A percentile compares a stretch with the other conserved stretches of the same genome.
Evolutionary conservation across 148 eudicot species (phyloP).

Genomic region (Oxyria digyna): DNA sequence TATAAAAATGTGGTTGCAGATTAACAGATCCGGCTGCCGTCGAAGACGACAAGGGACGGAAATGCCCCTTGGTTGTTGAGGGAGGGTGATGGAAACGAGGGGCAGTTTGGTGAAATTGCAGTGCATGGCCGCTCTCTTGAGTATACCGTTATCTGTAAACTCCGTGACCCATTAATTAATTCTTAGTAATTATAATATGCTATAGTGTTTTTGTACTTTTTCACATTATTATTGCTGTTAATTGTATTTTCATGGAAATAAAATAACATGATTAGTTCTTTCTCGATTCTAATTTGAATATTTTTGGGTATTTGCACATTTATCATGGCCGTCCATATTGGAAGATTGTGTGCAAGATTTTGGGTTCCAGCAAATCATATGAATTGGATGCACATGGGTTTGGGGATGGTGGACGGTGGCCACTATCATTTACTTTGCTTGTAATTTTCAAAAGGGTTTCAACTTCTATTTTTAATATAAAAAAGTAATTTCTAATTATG

Average conservation of each 20-base stretch:
- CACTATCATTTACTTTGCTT: background rate
- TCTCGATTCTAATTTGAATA: background rate
- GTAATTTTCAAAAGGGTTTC: background rate
- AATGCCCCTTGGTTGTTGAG: background rate
- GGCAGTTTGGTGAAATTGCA: background rate
- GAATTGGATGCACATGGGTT: background rate
- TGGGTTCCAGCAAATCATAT: conserved; percentile 2
- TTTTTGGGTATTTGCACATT: background rate
- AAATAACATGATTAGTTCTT: background rate
- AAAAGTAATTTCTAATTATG: background rate
- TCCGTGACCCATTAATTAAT: background rate
- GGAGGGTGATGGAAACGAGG: background rate
- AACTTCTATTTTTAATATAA: background rate
- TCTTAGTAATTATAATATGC: conserved; percentile 3
- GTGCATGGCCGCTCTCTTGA: background rate
- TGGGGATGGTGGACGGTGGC: conserved; percentile 1
- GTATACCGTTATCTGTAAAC: background rate
- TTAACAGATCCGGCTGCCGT: conserved; percentile 1
- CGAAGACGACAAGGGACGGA: conserved; percentile 1
- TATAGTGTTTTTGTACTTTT: background rate
- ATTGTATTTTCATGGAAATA: background rate
- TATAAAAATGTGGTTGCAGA: background rate
- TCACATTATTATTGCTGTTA: conserved; percentile 4
- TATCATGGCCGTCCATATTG: background rate
- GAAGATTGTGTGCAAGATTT: background rate